phyloP scores from a whole-genome alignment of 139 green algal genomes.

The Zygnema circumcarinatum region DNA sequence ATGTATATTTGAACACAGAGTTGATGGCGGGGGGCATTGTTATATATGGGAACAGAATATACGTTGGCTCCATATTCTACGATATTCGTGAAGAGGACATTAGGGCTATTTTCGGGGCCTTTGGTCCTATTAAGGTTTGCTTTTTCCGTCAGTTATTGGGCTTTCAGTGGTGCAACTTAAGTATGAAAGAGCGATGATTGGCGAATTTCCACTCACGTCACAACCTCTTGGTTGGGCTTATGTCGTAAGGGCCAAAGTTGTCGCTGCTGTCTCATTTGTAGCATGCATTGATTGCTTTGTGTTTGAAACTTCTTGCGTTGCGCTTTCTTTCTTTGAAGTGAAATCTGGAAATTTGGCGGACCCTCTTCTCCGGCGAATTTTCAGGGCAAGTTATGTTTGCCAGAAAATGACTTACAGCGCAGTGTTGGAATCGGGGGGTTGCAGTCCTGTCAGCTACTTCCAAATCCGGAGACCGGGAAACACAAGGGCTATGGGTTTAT shows the following conservation, averaged over 20 bases:
- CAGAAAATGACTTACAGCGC: too few relatives aligned
- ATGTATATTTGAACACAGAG: too few relatives aligned
- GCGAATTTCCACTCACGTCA: too few relatives aligned
- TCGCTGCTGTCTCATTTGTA: constrained; percentile 9
- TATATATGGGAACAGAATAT: constrained; percentile 45
- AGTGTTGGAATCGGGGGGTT: background rate
- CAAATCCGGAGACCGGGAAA: constrained; percentile 60
- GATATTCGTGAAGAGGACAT: constrained; percentile 56
- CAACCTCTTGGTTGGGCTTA: background rate
- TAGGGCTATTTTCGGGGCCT: constrained; percentile 50
- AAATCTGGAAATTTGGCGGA: too few relatives aligned
- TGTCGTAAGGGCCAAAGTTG: background rate
- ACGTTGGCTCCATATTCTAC: constrained; percentile 59
- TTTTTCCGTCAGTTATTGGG: background rate
- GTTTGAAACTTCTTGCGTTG: too few relatives aligned
- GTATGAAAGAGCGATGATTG: too few relatives aligned
- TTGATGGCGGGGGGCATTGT: too few relatives aligned
- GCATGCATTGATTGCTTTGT: too few relatives aligned
- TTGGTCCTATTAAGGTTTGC: constrained; percentile 42
- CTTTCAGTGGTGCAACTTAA: too few relatives aligned
- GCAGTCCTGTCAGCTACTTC: constrained; percentile 60
- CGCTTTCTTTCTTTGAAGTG: too few relatives aligned
- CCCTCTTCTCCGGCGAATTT: too few relatives aligned
- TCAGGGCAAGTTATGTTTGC: too few relatives aligned
- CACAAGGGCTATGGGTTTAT: constrained; percentile 64